Evolutionary conservation across 192 early-diverging fungal species (phyloP).

Genomic region (Mortierella alpina): DNA sequence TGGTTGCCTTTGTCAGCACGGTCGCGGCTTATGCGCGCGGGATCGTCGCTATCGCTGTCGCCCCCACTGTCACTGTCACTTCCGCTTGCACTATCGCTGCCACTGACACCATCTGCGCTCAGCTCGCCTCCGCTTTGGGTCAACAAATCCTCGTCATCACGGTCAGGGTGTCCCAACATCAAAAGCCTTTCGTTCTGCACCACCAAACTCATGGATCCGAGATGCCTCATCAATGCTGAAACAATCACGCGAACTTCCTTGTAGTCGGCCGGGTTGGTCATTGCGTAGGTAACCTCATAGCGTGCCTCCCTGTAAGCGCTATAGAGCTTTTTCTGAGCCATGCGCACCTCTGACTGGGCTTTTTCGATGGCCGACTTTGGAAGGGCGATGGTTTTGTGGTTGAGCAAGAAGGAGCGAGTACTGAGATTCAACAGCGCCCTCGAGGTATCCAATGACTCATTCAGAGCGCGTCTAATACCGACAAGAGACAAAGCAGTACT

Average conservation of each 20-base stretch:
- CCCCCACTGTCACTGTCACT: slow-evolving; percentile 14
- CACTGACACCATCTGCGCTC: neutral
- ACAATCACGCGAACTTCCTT: slow-evolving; percentile 40
- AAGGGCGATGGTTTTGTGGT: slow-evolving; percentile 50
- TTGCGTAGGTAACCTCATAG: slow-evolving; percentile 48
- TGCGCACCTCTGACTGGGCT: slow-evolving; percentile 39
- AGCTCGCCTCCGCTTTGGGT: slow-evolving; percentile 32
- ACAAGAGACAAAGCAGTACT: too few species aligned
- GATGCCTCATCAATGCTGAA: slow-evolving; percentile 43
- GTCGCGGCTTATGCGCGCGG: neutral
- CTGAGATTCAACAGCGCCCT: slow-evolving; percentile 35
- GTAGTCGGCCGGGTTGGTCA: slow-evolving; percentile 47
- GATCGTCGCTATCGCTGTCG: neutral
- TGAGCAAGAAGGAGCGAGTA: slow-evolving; percentile 44
- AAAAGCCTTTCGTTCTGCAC: slow-evolving; percentile 47
- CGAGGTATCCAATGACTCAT: slow-evolving; percentile 46
- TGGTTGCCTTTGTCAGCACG: slow-evolving; percentile 3
- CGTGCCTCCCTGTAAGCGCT: slow-evolving; percentile 46
- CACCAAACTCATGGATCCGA: slow-evolving; percentile 50
- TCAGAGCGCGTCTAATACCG: slow-evolving; percentile 33
- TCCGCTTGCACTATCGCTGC: neutral
- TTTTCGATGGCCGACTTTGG: slow-evolving; percentile 47
- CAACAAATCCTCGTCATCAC: slow-evolving; percentile 31
- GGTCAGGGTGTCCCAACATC: slow-evolving; percentile 44
- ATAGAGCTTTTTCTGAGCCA: slow-evolving; percentile 44